phyloP scores from a whole-genome alignment of 768 basidiomycete species.

The Sarcodon aspratus region DNA sequence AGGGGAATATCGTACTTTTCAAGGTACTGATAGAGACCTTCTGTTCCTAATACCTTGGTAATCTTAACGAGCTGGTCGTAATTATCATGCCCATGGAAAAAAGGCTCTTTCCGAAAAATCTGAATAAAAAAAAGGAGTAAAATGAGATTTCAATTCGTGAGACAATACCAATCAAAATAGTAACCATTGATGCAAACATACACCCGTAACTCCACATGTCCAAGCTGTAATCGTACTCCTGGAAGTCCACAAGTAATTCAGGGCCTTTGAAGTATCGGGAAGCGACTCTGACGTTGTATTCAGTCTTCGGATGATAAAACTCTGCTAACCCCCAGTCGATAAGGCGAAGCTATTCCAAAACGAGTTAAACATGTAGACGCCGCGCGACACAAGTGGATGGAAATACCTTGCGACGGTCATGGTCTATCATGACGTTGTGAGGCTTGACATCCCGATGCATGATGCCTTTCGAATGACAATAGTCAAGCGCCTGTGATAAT shows the following conservation, averaged over 20 bases:
- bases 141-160: not conserved
- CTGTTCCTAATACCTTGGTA: conserved; percentile 93
- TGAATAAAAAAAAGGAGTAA: conserved; percentile 17
- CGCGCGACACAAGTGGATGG: not conserved
- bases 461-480: conserved; percentile 96
- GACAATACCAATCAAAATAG: conserved; percentile 8
- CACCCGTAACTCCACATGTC: conserved; percentile 99
- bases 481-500: conserved; percentile 71
- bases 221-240: conserved; percentile 95
- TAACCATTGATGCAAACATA: conserved; percentile 98
- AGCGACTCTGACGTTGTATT: conserved; percentile 97
- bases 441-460: conserved; percentile 99
- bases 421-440: conserved; percentile 99
- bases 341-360: conserved; percentile 57
- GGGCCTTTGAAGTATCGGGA: conserved; percentile 98
- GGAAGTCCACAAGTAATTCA: conserved; percentile 93
- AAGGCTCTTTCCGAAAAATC: conserved; percentile 99
- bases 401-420: conserved; percentile 82
- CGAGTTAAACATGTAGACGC: not conserved
- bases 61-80: conserved; percentile 98
- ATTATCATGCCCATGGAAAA: conserved; percentile 99
- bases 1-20: conserved; percentile 94
- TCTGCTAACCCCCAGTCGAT: conserved; percentile 99
- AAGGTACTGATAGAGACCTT: conserved; percentile 85
- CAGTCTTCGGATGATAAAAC: conserved; percentile 95